Evolutionary conservation across 306 rosid genomes (phyloP).

Genomic region (Vigna unguiculata): DNA sequence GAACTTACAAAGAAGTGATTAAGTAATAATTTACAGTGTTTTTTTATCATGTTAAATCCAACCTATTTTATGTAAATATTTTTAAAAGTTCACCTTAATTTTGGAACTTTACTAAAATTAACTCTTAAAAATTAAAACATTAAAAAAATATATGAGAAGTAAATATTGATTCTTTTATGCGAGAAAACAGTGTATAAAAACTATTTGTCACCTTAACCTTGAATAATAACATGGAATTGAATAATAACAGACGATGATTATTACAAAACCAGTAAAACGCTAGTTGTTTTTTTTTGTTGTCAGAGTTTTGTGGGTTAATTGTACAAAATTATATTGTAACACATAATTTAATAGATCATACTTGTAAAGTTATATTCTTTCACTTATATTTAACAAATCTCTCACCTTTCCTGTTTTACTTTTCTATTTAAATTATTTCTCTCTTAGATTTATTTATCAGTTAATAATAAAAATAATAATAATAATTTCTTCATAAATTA

Average conservation of each 20-base stretch:
- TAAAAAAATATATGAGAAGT: background rate
- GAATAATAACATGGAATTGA: too few species aligned
- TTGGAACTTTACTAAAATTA: background rate
- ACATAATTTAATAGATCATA: too few species aligned
- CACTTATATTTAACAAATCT: too few species aligned
- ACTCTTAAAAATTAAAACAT: background rate
- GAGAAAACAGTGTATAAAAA: background rate
- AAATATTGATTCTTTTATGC: background rate
- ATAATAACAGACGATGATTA: background rate
- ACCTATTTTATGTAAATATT: background rate
- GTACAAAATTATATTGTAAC: too few species aligned
- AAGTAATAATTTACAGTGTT: background rate
- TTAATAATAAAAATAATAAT: background rate
- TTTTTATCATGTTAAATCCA: background rate
- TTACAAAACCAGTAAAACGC: background rate
- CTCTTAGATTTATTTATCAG: background rate
- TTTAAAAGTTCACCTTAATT: background rate
- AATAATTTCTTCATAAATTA: background rate
- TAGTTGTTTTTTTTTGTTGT: background rate
- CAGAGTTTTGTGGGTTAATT: too few species aligned
- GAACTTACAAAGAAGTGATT: background rate
- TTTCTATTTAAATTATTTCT: background rate
- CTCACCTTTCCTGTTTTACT: too few species aligned
- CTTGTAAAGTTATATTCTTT: too few species aligned
- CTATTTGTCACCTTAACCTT: background rate